These are phyloP conservation scores for Cercospora beticola DNA, from an alignment of 2,329 filamentous ascomycete species.

Conservation along the genomic window DNA sequence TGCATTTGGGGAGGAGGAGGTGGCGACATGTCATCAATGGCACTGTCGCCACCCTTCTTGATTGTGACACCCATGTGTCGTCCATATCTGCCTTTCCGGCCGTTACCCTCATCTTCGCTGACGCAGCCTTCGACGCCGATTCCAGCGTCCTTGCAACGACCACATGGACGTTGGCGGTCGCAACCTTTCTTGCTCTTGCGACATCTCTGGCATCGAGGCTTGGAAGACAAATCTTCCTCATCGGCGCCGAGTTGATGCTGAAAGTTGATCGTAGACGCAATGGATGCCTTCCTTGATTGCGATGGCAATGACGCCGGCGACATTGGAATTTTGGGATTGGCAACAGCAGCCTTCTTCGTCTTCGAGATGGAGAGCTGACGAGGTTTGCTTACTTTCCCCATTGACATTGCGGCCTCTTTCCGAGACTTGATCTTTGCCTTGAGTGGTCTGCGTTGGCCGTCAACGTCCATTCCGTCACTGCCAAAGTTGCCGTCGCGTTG, in stretches of 20 bases:
- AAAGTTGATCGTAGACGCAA: conserved; percentile 60
- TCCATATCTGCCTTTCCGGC: conserved; percentile 88
- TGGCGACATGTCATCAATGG: conserved; percentile 16
- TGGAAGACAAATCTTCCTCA: conserved; percentile 89
- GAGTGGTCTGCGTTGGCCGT: conserved; percentile 37
- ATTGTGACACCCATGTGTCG: conserved; percentile 67
- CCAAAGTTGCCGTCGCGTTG: conserved; percentile 54
- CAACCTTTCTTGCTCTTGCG: conserved; percentile 99
- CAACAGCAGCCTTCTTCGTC: conserved; percentile 45
- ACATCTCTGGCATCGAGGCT: conserved; percentile 96
- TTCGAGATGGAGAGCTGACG: conserved; percentile 52
- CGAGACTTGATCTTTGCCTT: conserved; percentile 48
- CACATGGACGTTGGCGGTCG: conserved; percentile 92
- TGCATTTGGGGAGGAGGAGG: conserved; percentile 35
- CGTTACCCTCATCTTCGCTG: conserved; percentile 96
- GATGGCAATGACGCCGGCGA: conserved; percentile 65
- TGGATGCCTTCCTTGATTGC: conserved; percentile 70
- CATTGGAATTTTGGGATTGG: conserved; percentile 46
- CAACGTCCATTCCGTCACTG: conserved; percentile 54
- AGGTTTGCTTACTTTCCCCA: conserved; percentile 42
- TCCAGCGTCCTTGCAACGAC: conserved; percentile 92
- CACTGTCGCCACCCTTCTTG: conserved; percentile 50
- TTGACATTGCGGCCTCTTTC: conserved; percentile 16
- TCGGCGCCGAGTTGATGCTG: conserved; percentile 62
- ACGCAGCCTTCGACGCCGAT: conserved; percentile 91